Evolutionary conservation across 2,329 filamentous ascomycete species (phyloP).

Genomic region (Cytospora schulzeri): DNA sequence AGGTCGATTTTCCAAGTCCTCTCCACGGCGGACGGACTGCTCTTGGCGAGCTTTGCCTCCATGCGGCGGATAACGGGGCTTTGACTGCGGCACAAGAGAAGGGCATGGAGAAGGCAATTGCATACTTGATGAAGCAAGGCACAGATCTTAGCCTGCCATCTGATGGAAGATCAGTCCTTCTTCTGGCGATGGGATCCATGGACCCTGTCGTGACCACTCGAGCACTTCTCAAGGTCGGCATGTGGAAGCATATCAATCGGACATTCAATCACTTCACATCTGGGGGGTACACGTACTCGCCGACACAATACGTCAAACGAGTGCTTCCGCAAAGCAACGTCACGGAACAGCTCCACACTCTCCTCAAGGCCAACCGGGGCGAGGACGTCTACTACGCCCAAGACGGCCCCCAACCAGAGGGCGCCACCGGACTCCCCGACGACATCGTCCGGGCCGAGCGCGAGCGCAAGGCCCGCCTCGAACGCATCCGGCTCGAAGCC

Average conservation of each 20-base stretch:
- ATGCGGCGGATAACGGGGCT: conserved; percentile 50
- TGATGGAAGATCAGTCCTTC: conserved; percentile 59
- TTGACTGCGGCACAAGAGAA: conserved; percentile 52
- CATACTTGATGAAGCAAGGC: conserved; percentile 56
- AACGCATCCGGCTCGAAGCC: conserved; percentile 48
- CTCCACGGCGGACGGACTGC: conserved; percentile 64
- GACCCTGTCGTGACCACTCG: conserved; percentile 58
- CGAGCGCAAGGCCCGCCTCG: conserved; percentile 48
- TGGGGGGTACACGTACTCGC: conserved; percentile 61
- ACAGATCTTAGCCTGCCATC: conserved; percentile 58
- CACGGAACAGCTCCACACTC: conserved; percentile 44
- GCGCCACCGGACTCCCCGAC: conserved; percentile 53
- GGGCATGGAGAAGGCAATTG: conserved; percentile 59
- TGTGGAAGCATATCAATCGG: conserved; percentile 67
- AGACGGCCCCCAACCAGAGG: conserved; percentile 55
- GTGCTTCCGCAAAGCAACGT: conserved; percentile 45
- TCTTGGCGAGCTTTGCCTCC: conserved; percentile 64
- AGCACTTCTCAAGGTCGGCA: conserved; percentile 61
- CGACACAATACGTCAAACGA: conserved; percentile 62
- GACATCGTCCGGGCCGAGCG: conserved; percentile 54
- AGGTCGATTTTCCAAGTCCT: conserved; percentile 65
- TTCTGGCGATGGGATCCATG: conserved; percentile 60
- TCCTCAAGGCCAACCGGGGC: conserved; percentile 56
- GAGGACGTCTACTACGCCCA: conserved; percentile 58
- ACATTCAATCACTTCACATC: conserved; percentile 57